Percentiles rank a stretch among this genome's conserved stretches.
Conservation (phyloP, 805 yeast species). For the Pichia insulana region DNA sequence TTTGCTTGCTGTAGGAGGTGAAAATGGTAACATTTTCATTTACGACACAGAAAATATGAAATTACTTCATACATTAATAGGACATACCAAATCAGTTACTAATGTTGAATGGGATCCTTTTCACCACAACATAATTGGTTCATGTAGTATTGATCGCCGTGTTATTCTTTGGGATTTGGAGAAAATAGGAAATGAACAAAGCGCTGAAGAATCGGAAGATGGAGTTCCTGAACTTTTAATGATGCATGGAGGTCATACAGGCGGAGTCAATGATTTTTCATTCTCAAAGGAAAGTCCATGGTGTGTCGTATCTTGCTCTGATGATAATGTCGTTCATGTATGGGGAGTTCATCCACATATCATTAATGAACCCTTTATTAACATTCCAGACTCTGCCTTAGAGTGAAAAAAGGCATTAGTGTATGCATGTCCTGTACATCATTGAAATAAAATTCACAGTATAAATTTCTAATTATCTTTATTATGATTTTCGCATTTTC, state of each 20-base stretch:
- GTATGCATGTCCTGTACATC: not conserved
- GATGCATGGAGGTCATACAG: constrained; percentile 92
- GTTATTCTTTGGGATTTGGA: constrained; percentile 74
- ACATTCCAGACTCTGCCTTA: constrained; percentile 1
- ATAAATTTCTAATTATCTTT: no score
- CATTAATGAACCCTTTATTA: constrained; percentile 9
- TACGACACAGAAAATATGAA: constrained; percentile 44
- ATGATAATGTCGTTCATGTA: constrained; percentile 51
- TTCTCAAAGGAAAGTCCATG: constrained; percentile 69
- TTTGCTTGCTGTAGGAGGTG: constrained; percentile 60
- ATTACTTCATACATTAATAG: constrained; percentile 64
- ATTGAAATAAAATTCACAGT: no score
- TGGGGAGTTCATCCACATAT: constrained; percentile 36
- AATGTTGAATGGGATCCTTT: constrained; percentile 71
- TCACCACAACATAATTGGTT: constrained; percentile 67
- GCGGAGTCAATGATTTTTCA: constrained; percentile 62
- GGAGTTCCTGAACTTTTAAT: constrained; percentile 82
- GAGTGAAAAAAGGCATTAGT: not conserved
- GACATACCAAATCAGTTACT: constrained; percentile 69
- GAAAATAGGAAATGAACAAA: constrained; percentile 77
- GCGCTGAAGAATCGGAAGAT: constrained; percentile 82
- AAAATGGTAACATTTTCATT: constrained; percentile 57
- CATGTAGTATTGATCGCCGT: constrained; percentile 71
- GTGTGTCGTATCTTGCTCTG: constrained; percentile 60
- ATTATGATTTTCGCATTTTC: no score